phyloP scores from a whole-genome alignment of 148 eudicot genomes.

The Diospyros lotus region DNA sequence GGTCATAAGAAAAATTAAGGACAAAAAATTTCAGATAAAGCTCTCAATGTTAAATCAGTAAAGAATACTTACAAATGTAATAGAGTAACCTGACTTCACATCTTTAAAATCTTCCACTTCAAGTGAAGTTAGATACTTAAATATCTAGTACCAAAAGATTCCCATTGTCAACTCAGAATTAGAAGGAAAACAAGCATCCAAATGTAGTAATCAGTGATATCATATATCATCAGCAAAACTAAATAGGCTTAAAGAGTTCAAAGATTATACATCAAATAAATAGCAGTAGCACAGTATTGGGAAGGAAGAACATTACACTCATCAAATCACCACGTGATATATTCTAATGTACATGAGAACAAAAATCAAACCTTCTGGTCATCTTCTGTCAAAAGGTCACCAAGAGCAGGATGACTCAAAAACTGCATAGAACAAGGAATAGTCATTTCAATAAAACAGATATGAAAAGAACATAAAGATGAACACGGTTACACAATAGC shows the following conservation, averaged over 20 bases:
- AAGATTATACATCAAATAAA: not conserved
- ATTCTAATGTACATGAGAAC: not conserved
- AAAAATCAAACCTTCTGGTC: slow-evolving; percentile 69
- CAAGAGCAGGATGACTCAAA: slow-evolving; percentile 89
- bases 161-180: slow-evolving; percentile 3
- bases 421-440: slow-evolving; percentile 46
- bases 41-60: not conserved
- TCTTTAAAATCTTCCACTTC: slow-evolving; percentile 92
- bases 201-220: not conserved
- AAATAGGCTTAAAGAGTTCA: not conserved
- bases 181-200: not conserved
- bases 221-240: not conserved
- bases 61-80: slow-evolving; percentile 71
- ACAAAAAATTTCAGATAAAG: not conserved
- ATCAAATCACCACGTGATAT: not conserved
- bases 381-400: slow-evolving; percentile 72
- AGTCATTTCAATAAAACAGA: not conserved
- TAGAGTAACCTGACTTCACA: slow-evolving; percentile 89
- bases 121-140: slow-evolving; percentile 75
- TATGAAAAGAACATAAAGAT: not conserved
- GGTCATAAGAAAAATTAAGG: too few species aligned
- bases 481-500: not conserved
- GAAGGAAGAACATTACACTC: not conserved
- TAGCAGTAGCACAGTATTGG: not conserved
- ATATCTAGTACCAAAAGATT: slow-evolving; percentile 41